A percentile compares a stretch with the other conserved stretches of the same genome.
phyloP scores from a whole-genome alignment of 306 rosid genomes.

The Abrus pulchellus region DNA sequence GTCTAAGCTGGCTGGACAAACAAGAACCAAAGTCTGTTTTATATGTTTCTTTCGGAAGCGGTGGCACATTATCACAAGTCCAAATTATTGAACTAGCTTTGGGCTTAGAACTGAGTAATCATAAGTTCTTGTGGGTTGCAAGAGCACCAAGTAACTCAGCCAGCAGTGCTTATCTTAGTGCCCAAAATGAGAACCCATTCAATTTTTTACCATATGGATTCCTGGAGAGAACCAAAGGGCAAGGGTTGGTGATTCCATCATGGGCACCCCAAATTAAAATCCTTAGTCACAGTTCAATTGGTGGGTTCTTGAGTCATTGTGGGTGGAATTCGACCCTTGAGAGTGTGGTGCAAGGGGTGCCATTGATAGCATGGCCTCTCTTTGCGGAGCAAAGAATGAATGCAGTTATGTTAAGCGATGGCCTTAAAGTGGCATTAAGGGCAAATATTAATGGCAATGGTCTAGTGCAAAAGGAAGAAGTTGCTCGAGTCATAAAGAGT shows the following conservation, averaged over 20 bases:
- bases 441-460: conserved; percentile 7
- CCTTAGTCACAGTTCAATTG: conserved; percentile 2
- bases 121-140: not conserved
- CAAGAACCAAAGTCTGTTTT: conserved; percentile 39
- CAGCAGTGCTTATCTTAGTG: not conserved
- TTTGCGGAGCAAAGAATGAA: not conserved
- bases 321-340: conserved; percentile 29
- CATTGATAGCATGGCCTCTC: conserved; percentile 1
- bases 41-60: conserved; percentile 50
- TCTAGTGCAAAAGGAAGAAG: not conserved
- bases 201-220: not conserved
- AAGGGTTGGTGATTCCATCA: not conserved
- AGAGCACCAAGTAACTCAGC: conserved; percentile 17
- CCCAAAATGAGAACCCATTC: conserved; percentile 1
- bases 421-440: not conserved
- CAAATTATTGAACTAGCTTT: not conserved
- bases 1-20: conserved; percentile 40
- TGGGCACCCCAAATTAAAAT: conserved; percentile 4
- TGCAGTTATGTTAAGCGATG: not conserved
- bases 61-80: conserved; percentile 10
- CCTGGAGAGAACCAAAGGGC: conserved; percentile 1
- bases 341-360: conserved; percentile 25
- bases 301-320: conserved; percentile 18
- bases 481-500: not conserved
- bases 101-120: not conserved